phyloP scores from a whole-genome alignment of 176 grass and related monocot genomes.

The Oryza officinalis region DNA sequence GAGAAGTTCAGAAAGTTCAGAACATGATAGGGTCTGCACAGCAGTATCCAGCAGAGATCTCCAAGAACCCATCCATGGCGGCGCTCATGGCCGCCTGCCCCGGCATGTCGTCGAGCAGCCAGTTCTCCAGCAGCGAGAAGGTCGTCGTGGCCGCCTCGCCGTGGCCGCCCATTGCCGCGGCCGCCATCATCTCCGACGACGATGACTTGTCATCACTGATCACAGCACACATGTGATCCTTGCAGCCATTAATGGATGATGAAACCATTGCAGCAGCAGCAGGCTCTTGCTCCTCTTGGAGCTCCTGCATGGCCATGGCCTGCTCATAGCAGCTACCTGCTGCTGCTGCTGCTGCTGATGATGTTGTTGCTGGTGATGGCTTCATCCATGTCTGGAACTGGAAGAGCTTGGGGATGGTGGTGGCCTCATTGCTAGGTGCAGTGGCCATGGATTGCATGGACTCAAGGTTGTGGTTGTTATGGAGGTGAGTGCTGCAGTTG shows the following conservation, averaged over 20 bases:
- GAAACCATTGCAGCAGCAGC: not conserved
- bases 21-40: constrained; percentile 63
- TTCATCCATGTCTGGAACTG: constrained; percentile 51
- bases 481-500: constrained; percentile 17
- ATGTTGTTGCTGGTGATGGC: constrained; percentile 7
- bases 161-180: not conserved
- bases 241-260: not conserved
- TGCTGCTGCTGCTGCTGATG: too few species aligned
- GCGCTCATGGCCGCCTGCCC: constrained; percentile 46
- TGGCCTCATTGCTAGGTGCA: constrained; percentile 4
- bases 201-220: not conserved
- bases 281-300: constrained; percentile 6
- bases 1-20: not conserved
- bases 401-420: constrained; percentile 22
- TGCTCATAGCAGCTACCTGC: constrained; percentile 8
- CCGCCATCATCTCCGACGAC: constrained; percentile 14
- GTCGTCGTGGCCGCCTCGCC: not conserved
- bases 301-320: constrained; percentile 35
- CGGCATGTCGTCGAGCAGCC: constrained; percentile 54
- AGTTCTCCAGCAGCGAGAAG: constrained; percentile 58
- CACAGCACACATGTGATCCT: constrained; percentile 5
- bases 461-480: constrained; percentile 23
- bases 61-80: constrained; percentile 44
- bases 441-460: constrained; percentile 25
- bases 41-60: constrained; percentile 40